These are phyloP conservation scores for Coniochaeta hoffmannii DNA, from an alignment of 2,329 filamentous ascomycete species.

Conservation along the genomic window DNA sequence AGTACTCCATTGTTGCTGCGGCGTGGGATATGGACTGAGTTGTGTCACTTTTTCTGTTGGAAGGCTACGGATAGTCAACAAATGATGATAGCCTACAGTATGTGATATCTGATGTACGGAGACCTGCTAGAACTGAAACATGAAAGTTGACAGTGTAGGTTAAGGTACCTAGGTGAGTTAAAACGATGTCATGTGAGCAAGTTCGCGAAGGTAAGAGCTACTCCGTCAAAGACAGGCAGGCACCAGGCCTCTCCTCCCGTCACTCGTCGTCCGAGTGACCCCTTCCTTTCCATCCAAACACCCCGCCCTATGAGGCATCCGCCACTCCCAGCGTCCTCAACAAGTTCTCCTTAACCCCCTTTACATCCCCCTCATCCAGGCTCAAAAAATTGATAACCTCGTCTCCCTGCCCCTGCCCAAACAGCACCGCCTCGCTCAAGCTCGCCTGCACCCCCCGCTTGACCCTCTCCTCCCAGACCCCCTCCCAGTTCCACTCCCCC, in stretches of 20 bases:
- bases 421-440: slow-evolving; percentile 72
- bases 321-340: slow-evolving; percentile 37
- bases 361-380: slow-evolving; percentile 52
- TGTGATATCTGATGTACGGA: too few species aligned
- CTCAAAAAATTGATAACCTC: slow-evolving; percentile 67
- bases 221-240: not conserved
- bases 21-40: too few species aligned
- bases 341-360: slow-evolving; percentile 51
- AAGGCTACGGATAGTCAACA: not conserved
- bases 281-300: not conserved
- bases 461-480: slow-evolving; percentile 89
- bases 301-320: not conserved
- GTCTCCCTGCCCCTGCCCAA: slow-evolving; percentile 44
- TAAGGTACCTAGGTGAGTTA: too few species aligned
- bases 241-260: not conserved
- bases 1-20: not conserved
- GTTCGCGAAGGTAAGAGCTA: too few species aligned
- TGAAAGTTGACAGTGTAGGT: too few species aligned
- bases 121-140: too few species aligned
- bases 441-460: slow-evolving; percentile 71
- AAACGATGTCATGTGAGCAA: too few species aligned
- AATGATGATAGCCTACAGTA: too few species aligned
- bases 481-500: slow-evolving; percentile 95
- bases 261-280: not conserved
- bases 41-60: not conserved